Conservation (phyloP, 805 yeast genomes). For the Wickerhamomyces chambardii region DNA sequence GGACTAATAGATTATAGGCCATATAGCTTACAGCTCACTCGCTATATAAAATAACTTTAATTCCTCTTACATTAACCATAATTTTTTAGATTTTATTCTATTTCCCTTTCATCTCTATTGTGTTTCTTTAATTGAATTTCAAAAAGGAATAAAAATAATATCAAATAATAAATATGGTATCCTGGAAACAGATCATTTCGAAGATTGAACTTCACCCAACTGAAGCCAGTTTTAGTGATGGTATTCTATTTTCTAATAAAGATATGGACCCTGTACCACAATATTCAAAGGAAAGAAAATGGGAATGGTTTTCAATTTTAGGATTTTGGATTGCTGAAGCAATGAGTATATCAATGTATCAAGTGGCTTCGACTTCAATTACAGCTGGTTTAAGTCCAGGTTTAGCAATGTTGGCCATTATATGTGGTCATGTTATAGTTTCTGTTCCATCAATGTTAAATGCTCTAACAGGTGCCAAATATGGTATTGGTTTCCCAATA, state of each 20-base stretch:
- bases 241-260: constrained; percentile 39
- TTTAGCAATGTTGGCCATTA: constrained; percentile 15
- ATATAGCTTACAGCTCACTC: too few species aligned
- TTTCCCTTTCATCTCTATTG: too few species aligned
- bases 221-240: constrained; percentile 13
- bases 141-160: too few species aligned
- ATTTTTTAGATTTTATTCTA: too few species aligned
- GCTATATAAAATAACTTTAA: too few species aligned
- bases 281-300: constrained; percentile 53
- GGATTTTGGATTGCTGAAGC: constrained; percentile 72
- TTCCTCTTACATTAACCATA: too few species aligned
- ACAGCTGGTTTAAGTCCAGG: constrained; percentile 64
- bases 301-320: constrained; percentile 56
- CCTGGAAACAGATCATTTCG: not conserved
- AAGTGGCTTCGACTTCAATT: constrained; percentile 68
- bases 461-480: constrained; percentile 23
- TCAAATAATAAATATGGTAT: not conserved
- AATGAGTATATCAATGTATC: constrained; percentile 72
- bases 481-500: constrained; percentile 27
- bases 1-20: too few species aligned
- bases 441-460: constrained; percentile 14
- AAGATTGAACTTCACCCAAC: constrained; percentile 11
- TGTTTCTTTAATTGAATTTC: too few species aligned
- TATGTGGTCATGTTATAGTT: constrained; percentile 18
- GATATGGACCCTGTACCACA: constrained; percentile 62